These are phyloP conservation scores for Penicillium sp. DNA, from an alignment of 2,329 filamentous ascomycete species.

Conservation along the genomic window DNA sequence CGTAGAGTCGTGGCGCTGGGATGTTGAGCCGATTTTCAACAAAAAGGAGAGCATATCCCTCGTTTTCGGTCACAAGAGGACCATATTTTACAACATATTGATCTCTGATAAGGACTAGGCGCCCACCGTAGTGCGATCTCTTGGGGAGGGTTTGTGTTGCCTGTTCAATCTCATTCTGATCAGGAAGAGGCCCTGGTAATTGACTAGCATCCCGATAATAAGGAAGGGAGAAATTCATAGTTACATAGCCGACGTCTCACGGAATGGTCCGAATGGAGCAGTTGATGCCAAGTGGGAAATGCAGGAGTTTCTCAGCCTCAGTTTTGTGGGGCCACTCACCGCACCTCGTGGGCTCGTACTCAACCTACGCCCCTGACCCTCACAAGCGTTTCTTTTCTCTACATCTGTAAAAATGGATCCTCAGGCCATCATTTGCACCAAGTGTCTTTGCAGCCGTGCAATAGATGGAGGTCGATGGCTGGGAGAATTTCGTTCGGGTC, in stretches of 20 bases:
- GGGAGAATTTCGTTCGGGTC: no score
- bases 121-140: constrained; percentile 17
- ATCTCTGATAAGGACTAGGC: constrained; percentile 20
- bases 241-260: background rate
- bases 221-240: constrained; percentile 14
- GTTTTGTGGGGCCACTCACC: no score
- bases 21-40: constrained; percentile 19
- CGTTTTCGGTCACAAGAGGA: constrained; percentile 20
- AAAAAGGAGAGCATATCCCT: constrained; percentile 23
- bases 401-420: no score
- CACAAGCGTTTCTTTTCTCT: no score
- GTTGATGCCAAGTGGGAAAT: background rate
- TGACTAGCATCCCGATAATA: constrained; percentile 18
- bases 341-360: no score
- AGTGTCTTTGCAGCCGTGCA: no score
- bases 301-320: no score
- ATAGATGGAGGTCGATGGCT: no score
- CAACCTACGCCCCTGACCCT: no score
- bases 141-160: constrained; percentile 19
- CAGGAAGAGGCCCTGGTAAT: constrained; percentile 20
- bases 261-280: background rate
- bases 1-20: constrained; percentile 20
- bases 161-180: constrained; percentile 17
- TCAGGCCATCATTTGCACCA: no score
- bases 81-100: constrained; percentile 23